Conservation (phyloP, 345 rosid species). For the Excoecaria cochinchinensis region DNA sequence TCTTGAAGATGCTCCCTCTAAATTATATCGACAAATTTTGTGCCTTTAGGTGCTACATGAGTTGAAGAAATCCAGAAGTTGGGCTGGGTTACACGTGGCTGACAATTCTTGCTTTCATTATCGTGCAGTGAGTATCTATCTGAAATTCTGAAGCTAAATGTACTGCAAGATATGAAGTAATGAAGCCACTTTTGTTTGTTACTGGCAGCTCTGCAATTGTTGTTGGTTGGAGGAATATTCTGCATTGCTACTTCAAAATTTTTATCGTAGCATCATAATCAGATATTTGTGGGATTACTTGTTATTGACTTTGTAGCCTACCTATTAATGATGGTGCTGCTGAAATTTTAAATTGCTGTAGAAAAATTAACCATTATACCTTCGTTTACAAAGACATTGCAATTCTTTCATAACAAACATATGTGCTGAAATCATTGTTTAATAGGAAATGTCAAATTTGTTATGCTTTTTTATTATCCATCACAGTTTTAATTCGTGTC, state of each 20-base stretch:
- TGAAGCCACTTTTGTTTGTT: neutral
- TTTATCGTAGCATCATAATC: neutral
- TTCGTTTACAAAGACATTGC: neutral
- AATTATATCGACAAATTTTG: conserved; percentile 4
- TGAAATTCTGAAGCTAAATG: neutral
- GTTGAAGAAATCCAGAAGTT: conserved; percentile 59
- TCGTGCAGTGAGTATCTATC: conserved; percentile 57
- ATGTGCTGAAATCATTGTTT: neutral
- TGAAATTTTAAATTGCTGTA: neutral
- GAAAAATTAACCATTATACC: neutral
- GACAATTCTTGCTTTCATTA: conserved; percentile 94
- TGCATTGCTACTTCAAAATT: neutral
- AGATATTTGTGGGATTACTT: neutral
- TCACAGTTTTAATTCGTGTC: conserved; percentile 14
- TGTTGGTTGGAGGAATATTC: neutral
- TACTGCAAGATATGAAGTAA: neutral
- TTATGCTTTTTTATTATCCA: neutral
- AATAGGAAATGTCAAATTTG: neutral
- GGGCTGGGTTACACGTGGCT: conserved; percentile 83
- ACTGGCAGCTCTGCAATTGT: neutral
- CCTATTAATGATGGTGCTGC: neutral
- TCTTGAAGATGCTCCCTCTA: conserved; percentile 2
- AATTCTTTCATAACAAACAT: neutral
- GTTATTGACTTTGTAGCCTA: neutral
- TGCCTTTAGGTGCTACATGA: conserved; percentile 63